Conservation (phyloP, 108 stramenopile species). For the Aurantiochytrium sp. region DNA sequence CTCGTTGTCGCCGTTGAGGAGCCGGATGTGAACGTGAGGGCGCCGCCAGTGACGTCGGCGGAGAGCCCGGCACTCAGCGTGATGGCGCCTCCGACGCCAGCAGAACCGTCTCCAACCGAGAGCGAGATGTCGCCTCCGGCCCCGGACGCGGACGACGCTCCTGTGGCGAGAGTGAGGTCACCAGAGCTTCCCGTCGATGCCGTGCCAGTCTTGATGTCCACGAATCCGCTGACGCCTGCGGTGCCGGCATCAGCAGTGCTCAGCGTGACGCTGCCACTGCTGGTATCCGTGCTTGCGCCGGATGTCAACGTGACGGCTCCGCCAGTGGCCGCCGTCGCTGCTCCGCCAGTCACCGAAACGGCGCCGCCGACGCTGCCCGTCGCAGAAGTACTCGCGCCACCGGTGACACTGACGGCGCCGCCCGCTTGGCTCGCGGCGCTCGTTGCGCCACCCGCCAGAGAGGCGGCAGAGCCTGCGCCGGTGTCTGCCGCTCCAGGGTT, state of each 20-base stretch:
- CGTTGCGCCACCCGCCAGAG: too few relatives aligned
- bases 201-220: slow-evolving; percentile 45
- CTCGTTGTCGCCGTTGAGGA: not conserved
- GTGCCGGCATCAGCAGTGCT: slow-evolving; percentile 42
- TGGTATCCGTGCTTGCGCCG: not conserved
- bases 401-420: too few relatives aligned
- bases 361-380: slow-evolving; percentile 12
- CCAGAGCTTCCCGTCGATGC: slow-evolving; percentile 41
- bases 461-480: too few relatives aligned
- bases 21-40: not conserved
- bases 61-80: not conserved
- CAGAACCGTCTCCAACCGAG: slow-evolving; percentile 32
- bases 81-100: not conserved
- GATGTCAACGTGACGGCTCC: slow-evolving; percentile 31
- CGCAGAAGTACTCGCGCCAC: too few relatives aligned
- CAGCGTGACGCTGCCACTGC: slow-evolving; percentile 40
- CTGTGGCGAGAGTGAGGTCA: slow-evolving; percentile 39
- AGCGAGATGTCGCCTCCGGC: slow-evolving; percentile 39
- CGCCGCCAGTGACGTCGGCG: not conserved
- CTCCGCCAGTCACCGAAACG: slow-evolving; percentile 34
- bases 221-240: slow-evolving; percentile 41
- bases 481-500: not conserved
- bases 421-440: too few relatives aligned
- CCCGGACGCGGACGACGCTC: slow-evolving; percentile 26
- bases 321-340: slow-evolving; percentile 21